Percentiles rank a stretch among this genome's conserved stretches.
phyloP scores from a whole-genome alignment of 169 alveolate species.

The Besnoitia besnoiti region DNA sequence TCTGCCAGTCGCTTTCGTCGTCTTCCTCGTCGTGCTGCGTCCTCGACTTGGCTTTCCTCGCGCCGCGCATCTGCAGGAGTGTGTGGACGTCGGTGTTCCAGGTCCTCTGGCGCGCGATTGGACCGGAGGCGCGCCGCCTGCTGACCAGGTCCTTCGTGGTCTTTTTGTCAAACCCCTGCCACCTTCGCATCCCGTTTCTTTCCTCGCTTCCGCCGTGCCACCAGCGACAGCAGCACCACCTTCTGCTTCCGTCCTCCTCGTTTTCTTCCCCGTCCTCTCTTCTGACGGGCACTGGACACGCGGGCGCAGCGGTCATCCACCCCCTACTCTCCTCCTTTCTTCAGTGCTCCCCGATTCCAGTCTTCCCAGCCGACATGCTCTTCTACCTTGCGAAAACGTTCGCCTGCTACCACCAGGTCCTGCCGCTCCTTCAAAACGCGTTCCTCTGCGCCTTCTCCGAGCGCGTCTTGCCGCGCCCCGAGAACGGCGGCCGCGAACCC shows the following conservation, averaged over 20 bases:
- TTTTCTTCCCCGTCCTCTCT: slow-evolving; percentile 17
- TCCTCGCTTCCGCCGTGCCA: background rate
- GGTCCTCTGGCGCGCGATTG: background rate
- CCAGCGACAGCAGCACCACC: slow-evolving; percentile 28
- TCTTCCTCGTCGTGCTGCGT: slow-evolving; percentile 8
- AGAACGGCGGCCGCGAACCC: background rate
- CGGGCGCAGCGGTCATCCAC: slow-evolving; percentile 56
- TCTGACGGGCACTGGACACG: slow-evolving; percentile 1
- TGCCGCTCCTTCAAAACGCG: slow-evolving; percentile 58
- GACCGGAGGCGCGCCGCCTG: background rate
- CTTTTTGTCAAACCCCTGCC: background rate
- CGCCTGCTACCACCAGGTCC: slow-evolving; percentile 49
- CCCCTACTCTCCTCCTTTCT: slow-evolving; percentile 57
- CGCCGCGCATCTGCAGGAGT: background rate
- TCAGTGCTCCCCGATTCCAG: slow-evolving; percentile 55
- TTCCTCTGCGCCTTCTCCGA: slow-evolving; percentile 34
- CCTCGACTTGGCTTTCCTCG: slow-evolving; percentile 19
- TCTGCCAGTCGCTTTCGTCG: background rate
- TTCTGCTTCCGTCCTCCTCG: background rate
- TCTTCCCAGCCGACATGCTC: slow-evolving; percentile 58
- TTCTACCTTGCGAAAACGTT: slow-evolving; percentile 41
- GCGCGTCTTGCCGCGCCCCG: background rate
- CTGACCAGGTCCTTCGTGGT: background rate
- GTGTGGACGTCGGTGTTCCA: background rate
- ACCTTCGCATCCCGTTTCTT: slow-evolving; percentile 1